phyloP scores from a whole-genome alignment of 495 filamentous ascomycete species.

The Hypoxylon perforatum region DNA sequence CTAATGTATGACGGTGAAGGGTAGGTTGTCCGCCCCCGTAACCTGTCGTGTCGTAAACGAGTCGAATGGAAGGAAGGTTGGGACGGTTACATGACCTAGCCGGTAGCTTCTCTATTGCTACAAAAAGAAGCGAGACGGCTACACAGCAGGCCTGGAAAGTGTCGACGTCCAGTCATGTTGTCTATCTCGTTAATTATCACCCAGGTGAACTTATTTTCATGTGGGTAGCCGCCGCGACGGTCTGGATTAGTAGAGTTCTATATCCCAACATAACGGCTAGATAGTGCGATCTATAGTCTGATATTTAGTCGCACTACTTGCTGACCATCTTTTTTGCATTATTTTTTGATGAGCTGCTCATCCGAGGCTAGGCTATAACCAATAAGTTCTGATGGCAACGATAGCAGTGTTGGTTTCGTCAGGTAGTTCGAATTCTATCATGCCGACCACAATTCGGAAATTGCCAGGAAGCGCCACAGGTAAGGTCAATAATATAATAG shows the following conservation, averaged over 20 bases:
- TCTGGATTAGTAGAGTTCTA: conserved; percentile 14
- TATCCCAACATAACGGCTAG: background rate
- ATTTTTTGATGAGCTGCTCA: background rate
- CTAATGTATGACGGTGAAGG: conserved; percentile 20
- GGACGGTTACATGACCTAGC: conserved; percentile 9
- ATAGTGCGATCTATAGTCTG: background rate
- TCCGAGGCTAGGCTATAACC: background rate
- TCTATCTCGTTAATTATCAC: background rate
- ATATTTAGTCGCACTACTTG: background rate
- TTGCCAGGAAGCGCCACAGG: background rate
- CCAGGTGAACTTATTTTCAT: conserved; percentile 11
- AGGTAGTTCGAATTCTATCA: background rate
- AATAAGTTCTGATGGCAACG: background rate
- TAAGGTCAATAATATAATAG: background rate
- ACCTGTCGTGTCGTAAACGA: conserved; percentile 25
- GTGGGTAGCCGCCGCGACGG: conserved; percentile 29
- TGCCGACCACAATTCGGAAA: background rate
- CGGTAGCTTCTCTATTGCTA: conserved; percentile 6
- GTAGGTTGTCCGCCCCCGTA: background rate
- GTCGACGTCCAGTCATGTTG: conserved; percentile 2
- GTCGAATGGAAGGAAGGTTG: conserved; percentile 11
- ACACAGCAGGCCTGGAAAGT: conserved; percentile 26
- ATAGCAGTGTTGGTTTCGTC: background rate
- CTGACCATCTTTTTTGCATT: background rate
- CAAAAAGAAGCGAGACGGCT: conserved; percentile 27